phyloP scores from a whole-genome alignment of 2,329 filamentous ascomycete genomes.

The Escovopsis sp. region DNA sequence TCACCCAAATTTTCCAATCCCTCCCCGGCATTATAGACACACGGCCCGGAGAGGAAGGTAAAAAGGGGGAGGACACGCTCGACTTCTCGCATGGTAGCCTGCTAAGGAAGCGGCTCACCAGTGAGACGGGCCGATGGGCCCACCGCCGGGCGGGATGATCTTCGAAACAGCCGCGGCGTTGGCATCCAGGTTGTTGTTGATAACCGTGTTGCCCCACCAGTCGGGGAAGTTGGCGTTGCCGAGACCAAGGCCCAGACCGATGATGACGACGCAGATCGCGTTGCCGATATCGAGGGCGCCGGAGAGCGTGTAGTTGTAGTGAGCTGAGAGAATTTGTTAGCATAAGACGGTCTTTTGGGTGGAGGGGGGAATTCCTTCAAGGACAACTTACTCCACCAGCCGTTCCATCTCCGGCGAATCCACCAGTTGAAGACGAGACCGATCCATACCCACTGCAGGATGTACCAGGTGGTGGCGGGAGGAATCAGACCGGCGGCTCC shows the following conservation, averaged over 20 bases:
- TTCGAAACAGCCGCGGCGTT: conserved; percentile 11
- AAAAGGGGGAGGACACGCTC: no score
- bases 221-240: conserved; percentile 26
- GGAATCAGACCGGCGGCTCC: conserved; percentile 34
- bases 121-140: conserved; percentile 1
- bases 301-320: conserved; percentile 44
- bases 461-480: conserved; percentile 39
- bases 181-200: conserved; percentile 16
- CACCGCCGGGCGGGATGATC: conserved; percentile 1
- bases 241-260: conserved; percentile 30
- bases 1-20: no score
- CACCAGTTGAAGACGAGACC: conserved; percentile 40
- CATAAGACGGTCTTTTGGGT: neutral
- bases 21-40: no score
- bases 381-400: conserved; percentile 36
- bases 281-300: conserved; percentile 44
- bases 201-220: conserved; percentile 31
- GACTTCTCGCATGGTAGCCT: no score
- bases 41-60: no score
- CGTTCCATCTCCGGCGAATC: conserved; percentile 32
- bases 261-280: conserved; percentile 38
- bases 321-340: conserved; percentile 5
- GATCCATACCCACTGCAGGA: conserved; percentile 38
- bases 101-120: conserved; percentile 1
- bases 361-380: neutral